Conservation (phyloP, 2,329 filamentous ascomycete genomes). For the Monosporascus sp. region DNA sequence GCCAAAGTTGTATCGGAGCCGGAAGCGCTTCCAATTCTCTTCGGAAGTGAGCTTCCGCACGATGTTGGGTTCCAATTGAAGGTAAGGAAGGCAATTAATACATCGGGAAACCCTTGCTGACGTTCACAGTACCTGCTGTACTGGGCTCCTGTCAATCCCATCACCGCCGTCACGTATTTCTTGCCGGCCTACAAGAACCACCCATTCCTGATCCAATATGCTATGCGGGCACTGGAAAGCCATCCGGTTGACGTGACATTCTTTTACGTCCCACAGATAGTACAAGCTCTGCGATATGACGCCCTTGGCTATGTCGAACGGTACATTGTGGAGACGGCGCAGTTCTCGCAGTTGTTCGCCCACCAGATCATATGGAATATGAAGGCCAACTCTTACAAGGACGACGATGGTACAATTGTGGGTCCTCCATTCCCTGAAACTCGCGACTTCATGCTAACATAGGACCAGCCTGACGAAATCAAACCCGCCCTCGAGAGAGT, state of each 20-base stretch:
- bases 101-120: slow-evolving; percentile 18
- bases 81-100: slow-evolving; percentile 37
- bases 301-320: slow-evolving; percentile 88
- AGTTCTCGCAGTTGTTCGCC: slow-evolving; percentile 95
- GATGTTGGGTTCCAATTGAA: slow-evolving; percentile 84
- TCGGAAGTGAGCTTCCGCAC: slow-evolving; percentile 68
- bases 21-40: slow-evolving; percentile 74
- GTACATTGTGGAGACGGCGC: slow-evolving; percentile 94
- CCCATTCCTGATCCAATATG: slow-evolving; percentile 91
- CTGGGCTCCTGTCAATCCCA: slow-evolving; percentile 88
- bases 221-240: slow-evolving; percentile 88
- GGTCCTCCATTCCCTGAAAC: slow-evolving; percentile 25
- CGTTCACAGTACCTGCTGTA: slow-evolving; percentile 70
- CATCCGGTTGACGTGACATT: slow-evolving; percentile 97
- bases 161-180: slow-evolving; percentile 91
- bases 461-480: slow-evolving; percentile 69
- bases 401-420: slow-evolving; percentile 83
- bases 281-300: slow-evolving; percentile 92
- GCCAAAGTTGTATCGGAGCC: slow-evolving; percentile 77
- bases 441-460: slow-evolving; percentile 12
- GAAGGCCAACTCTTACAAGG: slow-evolving; percentile 98
- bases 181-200: slow-evolving; percentile 86
- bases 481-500: slow-evolving; percentile 93
- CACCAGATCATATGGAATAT: slow-evolving; percentile 99
- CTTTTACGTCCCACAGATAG: slow-evolving; percentile 98